phyloP scores from a whole-genome alignment of 129 eudicot genomes.

The Sambucus nigra region DNA sequence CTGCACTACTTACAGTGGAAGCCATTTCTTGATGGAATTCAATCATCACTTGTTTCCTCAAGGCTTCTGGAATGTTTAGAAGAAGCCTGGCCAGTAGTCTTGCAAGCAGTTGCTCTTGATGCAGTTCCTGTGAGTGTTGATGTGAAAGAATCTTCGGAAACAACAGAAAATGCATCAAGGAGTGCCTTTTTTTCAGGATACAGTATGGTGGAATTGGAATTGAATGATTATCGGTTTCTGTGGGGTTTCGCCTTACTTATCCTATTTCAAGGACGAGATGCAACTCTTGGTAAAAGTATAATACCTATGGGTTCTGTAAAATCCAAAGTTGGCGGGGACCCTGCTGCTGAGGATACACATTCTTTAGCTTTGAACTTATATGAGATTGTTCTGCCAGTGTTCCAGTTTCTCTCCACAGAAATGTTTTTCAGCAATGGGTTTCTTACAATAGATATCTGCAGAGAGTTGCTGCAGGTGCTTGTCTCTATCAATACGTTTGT shows the following conservation, averaged over 20 bases:
- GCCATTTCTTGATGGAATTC: slow-evolving; percentile 94
- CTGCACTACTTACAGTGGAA: slow-evolving; percentile 54
- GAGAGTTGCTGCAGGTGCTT: slow-evolving; percentile 76
- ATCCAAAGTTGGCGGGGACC: slow-evolving; percentile 46
- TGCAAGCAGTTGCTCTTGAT: slow-evolving; percentile 89
- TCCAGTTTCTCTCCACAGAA: slow-evolving; percentile 56
- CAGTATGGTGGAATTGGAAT: slow-evolving; percentile 72
- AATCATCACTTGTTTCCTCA: slow-evolving; percentile 61
- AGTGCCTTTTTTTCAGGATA: slow-evolving; percentile 60
- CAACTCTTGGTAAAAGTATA: slow-evolving; percentile 33
- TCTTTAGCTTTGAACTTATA: slow-evolving; percentile 39
- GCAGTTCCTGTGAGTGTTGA: slow-evolving; percentile 65
- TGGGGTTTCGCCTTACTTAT: slow-evolving; percentile 80
- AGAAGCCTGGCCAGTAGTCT: slow-evolving; percentile 89
- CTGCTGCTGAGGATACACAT: slow-evolving; percentile 34
- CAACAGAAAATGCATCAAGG: slow-evolving; percentile 29
- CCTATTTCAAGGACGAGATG: slow-evolving; percentile 72
- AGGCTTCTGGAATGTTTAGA: slow-evolving; percentile 74
- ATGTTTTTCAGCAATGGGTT: slow-evolving; percentile 55
- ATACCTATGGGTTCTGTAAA: slow-evolving; percentile 43
- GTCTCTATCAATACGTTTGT: not conserved
- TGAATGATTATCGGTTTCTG: slow-evolving; percentile 67
- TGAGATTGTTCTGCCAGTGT: slow-evolving; percentile 58
- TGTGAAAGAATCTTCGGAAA: slow-evolving; percentile 27
- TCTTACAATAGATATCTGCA: slow-evolving; percentile 59